Evolutionary conservation across 169 alveolate species (phyloP).

Genomic region (Eimeria maxima): DNA sequence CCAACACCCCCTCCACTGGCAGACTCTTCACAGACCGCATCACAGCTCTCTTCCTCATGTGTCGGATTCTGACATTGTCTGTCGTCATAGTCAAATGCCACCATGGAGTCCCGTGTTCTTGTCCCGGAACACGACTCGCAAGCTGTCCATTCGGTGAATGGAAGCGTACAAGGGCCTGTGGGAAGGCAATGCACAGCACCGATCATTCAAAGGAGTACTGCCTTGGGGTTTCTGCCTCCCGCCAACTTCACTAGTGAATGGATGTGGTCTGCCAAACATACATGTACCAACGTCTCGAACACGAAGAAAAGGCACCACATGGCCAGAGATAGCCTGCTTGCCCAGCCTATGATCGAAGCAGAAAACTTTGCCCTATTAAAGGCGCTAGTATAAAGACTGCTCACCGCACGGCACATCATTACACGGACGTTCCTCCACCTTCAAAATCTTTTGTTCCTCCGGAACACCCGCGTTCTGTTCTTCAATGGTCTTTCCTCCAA

Average conservation of each 20-base stretch:
- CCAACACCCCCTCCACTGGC: conserved; percentile 1
- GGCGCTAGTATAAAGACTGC: not conserved
- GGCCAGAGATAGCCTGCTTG: not conserved
- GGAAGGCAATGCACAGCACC: not conserved
- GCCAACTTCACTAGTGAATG: not conserved
- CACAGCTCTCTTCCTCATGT: conserved; percentile 54
- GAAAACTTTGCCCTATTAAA: not conserved
- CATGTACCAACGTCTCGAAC: not conserved
- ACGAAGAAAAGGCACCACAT: not conserved
- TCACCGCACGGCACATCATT: conserved; percentile 72
- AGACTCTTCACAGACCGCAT: not conserved
- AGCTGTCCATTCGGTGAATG: conserved; percentile 52
- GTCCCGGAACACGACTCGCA: conserved; percentile 57
- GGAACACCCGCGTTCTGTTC: conserved; percentile 69
- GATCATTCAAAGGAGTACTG: not conserved
- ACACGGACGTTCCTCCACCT: conserved; percentile 22
- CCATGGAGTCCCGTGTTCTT: conserved; percentile 40
- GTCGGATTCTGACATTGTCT: not conserved
- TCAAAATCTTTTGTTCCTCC: not conserved
- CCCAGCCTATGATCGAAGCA: not conserved
- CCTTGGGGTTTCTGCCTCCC: not conserved
- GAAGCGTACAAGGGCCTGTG: conserved; percentile 77
- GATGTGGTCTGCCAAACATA: not conserved
- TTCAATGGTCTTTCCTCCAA: conserved; percentile 80
- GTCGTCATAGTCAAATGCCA: conserved; percentile 63